Percentiles rank a stretch among this genome's conserved stretches.
phyloP scores from a whole-genome alignment of 2,329 filamentous ascomycete genomes.

The Shiraia sp. region DNA sequence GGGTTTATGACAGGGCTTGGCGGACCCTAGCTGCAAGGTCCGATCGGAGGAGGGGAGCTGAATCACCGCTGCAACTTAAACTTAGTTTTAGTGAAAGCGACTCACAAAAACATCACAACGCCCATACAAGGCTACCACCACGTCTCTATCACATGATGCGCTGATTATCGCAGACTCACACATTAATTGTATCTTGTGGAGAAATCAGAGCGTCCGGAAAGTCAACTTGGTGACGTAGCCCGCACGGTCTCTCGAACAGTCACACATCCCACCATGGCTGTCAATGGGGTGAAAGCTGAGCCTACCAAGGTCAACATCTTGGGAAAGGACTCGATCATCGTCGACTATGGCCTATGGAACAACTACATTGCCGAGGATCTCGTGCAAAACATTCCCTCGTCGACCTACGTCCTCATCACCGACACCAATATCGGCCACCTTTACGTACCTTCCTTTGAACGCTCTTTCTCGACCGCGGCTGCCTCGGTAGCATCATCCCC shows the following conservation, averaged over 20 bases:
- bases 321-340: conserved; percentile 85
- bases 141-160: conserved; percentile 4
- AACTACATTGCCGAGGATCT: conserved; percentile 81
- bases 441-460: conserved; percentile 79
- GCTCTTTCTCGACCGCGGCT: conserved; percentile 61
- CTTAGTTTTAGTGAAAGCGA: conserved; percentile 10
- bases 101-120: conserved; percentile 2
- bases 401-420: conserved; percentile 94
- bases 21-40: conserved; percentile 14
- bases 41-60: conserved; percentile 15
- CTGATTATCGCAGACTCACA: neutral
- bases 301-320: conserved; percentile 76
- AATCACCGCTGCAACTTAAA: conserved; percentile 4
- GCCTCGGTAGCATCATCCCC: conserved; percentile 53
- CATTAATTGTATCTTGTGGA: conserved; percentile 5
- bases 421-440: conserved; percentile 85
- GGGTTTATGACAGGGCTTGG: conserved; percentile 7
- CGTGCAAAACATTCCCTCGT: conserved; percentile 74
- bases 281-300: conserved; percentile 30
- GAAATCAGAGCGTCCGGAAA: neutral
- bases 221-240: conserved; percentile 3
- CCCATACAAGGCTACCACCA: conserved; percentile 5
- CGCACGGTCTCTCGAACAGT: conserved; percentile 10
- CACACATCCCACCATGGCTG: conserved; percentile 31
- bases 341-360: conserved; percentile 89